Base-by-base conservation (phyloP, 768 basidiomycete species). In the Boletus reticuloceps region DNA sequence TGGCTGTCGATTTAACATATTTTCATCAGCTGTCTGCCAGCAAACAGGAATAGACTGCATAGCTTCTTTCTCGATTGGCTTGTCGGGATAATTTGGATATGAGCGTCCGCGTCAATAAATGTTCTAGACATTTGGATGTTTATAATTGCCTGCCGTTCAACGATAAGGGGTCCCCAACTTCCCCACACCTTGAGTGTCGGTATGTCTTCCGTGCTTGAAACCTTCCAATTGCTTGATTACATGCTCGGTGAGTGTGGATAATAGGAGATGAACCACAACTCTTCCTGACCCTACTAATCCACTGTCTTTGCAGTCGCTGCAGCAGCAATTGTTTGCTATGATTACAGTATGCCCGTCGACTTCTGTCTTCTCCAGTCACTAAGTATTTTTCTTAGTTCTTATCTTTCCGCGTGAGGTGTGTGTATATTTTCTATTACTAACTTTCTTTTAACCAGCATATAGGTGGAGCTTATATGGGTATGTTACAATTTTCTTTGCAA, bases 401-500 rank as follows among this genome's bases (percentile, higher is more conserved):
- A 60, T 46, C 12, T 45, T 58, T 34, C 29, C 52, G 12, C 41
- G 50, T 7, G 59, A 60, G 50, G 59, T 51, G 34, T 27, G 52
- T 13, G 27, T 13, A 9, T 29, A 29, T 29, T 0, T 29, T 9
- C 8, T 29, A 9, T 29, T 9, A 29, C 27, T 29, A 9, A 29
- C 1, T 1, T 29, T 9, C 8, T 25, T 29, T 19, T 34, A 16
- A 53, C 36, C 3, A 5, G 2, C 5, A 5, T 8, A 9, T 29
- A 54, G 59, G 37, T 54, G 5, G 53, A 60, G 25, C 20, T 58
- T 11, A 48, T 61, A 47, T 61, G 60, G 60, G 60, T 61, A 56
- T 4, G 50, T 5, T 8, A 25, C 13, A 36, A 20, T 14, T 3
- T 36, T 16, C 3, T 29, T 27, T 25, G 22, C 47, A 50, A 48